Percentiles rank a stretch among this genome's conserved stretches.
These are phyloP conservation scores for Fusarium newnesense DNA, from an alignment of 2,329 filamentous ascomycete genomes.

Conservation along the genomic window DNA sequence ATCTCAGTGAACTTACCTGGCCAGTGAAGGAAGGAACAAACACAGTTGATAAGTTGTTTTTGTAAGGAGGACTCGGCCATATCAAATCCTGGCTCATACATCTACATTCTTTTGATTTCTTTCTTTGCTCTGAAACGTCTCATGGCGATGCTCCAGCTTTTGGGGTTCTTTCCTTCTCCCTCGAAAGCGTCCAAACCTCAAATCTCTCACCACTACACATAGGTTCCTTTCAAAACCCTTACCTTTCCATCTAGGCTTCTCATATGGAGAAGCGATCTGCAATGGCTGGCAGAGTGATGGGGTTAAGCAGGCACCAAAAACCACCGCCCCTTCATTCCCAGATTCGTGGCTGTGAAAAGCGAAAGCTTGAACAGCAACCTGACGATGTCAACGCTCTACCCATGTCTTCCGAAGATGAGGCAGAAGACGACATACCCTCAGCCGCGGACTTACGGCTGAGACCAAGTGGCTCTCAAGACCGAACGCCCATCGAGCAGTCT, in stretches of 20 bases:
- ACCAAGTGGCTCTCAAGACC: not conserved
- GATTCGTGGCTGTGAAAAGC: slow-evolving; percentile 1
- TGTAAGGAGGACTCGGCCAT: not conserved
- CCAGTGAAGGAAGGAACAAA: slow-evolving; percentile 17
- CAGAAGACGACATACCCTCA: slow-evolving; percentile 15
- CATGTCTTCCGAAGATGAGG: slow-evolving; percentile 46
- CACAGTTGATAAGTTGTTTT: not conserved
- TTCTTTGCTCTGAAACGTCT: not conserved
- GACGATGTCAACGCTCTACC: slow-evolving; percentile 42
- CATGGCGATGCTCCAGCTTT: not conserved
- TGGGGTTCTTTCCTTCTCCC: not conserved
- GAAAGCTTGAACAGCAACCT: slow-evolving; percentile 20
- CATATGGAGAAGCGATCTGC: not conserved
- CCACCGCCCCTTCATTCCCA: slow-evolving; percentile 31
- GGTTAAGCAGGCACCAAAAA: slow-evolving; percentile 34
- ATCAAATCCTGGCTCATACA: not conserved
- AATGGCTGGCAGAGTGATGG: slow-evolving; percentile 27
- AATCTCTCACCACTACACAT: not conserved
- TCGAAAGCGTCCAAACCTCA: not conserved
- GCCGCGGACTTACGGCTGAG: not conserved
- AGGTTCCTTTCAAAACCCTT: not conserved
- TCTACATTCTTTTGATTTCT: not conserved
- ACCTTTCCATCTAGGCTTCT: not conserved
- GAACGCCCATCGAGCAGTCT: slow-evolving; percentile 7
- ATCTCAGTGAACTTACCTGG: not conserved